These are phyloP conservation scores for Ciborinia camelliae DNA, from an alignment of 2,329 filamentous ascomycete species.

Conservation along the genomic window DNA sequence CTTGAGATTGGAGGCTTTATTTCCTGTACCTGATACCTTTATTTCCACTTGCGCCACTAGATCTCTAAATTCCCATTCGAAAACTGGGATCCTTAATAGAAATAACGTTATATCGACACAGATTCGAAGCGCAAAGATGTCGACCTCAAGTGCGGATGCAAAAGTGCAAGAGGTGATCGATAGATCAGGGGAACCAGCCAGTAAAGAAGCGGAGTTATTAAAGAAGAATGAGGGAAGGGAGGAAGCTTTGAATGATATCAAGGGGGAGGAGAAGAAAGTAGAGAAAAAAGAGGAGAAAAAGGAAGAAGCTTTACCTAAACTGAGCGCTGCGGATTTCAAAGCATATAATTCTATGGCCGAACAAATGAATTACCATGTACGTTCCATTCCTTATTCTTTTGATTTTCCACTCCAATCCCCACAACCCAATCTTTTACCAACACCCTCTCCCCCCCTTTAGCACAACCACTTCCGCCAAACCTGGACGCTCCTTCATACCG, in stretches of 20 bases:
- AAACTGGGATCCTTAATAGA: neutral
- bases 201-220: slow-evolving; percentile 40
- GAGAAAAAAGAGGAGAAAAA: slow-evolving; percentile 24
- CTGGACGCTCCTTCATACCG: slow-evolving; percentile 69
- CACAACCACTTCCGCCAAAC: slow-evolving; percentile 72
- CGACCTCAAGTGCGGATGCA: neutral
- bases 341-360: slow-evolving; percentile 62
- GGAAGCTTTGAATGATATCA: slow-evolving; percentile 45
- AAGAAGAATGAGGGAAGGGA: slow-evolving; percentile 44
- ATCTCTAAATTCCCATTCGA: neutral
- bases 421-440: neutral
- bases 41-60: neutral
- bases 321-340: slow-evolving; percentile 55
- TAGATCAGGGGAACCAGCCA: slow-evolving; percentile 56
- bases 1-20: neutral
- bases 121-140: slow-evolving; percentile 3
- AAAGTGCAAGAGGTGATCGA: slow-evolving; percentile 40
- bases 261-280: slow-evolving; percentile 18
- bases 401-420: neutral
- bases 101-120: neutral
- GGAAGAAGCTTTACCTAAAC: slow-evolving; percentile 45
- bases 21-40: neutral
- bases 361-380: slow-evolving; percentile 59
- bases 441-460: slow-evolving; percentile 40
- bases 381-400: slow-evolving; percentile 27